Base-by-base conservation (phyloP, 1,139 yeast genomes). In the Insectozyma bohioensis region DNA sequence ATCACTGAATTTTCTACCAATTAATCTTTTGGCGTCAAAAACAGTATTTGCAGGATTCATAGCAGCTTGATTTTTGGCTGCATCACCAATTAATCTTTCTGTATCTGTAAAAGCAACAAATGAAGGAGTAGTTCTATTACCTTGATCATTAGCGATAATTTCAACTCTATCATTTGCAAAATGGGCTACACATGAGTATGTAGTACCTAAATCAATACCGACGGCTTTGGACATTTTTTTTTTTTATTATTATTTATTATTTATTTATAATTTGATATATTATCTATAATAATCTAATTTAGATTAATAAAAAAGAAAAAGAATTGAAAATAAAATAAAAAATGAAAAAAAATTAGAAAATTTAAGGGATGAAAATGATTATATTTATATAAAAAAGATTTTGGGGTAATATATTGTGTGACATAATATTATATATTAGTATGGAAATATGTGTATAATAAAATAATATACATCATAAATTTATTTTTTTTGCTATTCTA, bases 141-240 rank as follows among this genome's bases (percentile, higher is more conserved):
- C 84, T 62, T 77, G 83, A 31, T 43, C 47, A 49, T 78, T 78
- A 41, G 84, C 84, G 50, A 78, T 78, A 50, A 78, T 78, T 54
- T 78, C 84, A 30, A 78, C 84, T 51, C 82, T 69, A 52, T 81
- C 87, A 51, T 80, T 80, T 34, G 81, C 56, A 51, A 74, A 79
- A 57, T 78, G 85, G 30, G 85, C 88, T 41, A 81, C 88, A 76
- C 87, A 81, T 22, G 87, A 80, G 66, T 80, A 81, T 29, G 88
- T 81, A 33, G 88, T 81, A 60, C 88, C 88, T 71, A 81, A 80
- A 67, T 81, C 88, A 64, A 81, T 81, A 58, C 88, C 88, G 45
- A 81, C 74, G 61, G 86, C 85, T 63, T 73, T 77, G 36, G 82
- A 67, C 84, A 78, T 78, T 21, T 27, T 38, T 27, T n/a, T n/a